phyloP scores from a whole-genome alignment of 1,284 basidiomycete genomes.

The Malassezia pachydermatis region DNA sequence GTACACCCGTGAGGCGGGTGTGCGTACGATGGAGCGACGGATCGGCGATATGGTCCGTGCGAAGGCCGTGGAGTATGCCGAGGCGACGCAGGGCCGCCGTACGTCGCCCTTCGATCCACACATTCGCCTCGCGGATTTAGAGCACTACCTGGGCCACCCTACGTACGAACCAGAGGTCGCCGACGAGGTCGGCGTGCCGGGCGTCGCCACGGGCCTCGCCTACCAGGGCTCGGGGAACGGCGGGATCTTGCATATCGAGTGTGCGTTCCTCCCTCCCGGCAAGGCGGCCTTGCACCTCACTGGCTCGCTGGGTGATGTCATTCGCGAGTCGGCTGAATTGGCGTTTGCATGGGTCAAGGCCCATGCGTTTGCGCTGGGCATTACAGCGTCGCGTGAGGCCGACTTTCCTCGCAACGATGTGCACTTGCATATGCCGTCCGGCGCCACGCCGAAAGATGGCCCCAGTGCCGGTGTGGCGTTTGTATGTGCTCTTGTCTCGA shows the following conservation, averaged over 20 bases:
- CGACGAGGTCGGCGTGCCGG: constrained; percentile 62
- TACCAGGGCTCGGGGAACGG: constrained; percentile 81
- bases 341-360: constrained; percentile 61
- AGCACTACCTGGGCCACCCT: constrained; percentile 69
- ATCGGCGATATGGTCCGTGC: constrained; percentile 73
- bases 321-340: constrained; percentile 77
- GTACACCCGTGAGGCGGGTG: constrained; percentile 81
- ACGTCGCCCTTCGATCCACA: constrained; percentile 59
- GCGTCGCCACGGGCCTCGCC: constrained; percentile 69
- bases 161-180: constrained; percentile 70
- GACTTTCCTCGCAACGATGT: constrained; percentile 71
- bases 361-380: constrained; percentile 67
- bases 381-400: constrained; percentile 59
- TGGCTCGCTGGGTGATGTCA: constrained; percentile 60
- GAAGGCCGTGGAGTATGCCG: constrained; percentile 61
- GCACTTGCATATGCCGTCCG: constrained; percentile 76
- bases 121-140: constrained; percentile 65
- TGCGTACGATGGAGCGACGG: constrained; percentile 76
- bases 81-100: constrained; percentile 55
- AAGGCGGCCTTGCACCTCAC: constrained; percentile 64
- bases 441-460: constrained; percentile 80
- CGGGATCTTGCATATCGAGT: constrained; percentile 72
- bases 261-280: constrained; percentile 60
- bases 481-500: constrained; percentile 71
- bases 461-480: constrained; percentile 74